Evolutionary conservation across 2,329 filamentous ascomycete species (phyloP).

Genomic region (Venturia oleaginea): DNA sequence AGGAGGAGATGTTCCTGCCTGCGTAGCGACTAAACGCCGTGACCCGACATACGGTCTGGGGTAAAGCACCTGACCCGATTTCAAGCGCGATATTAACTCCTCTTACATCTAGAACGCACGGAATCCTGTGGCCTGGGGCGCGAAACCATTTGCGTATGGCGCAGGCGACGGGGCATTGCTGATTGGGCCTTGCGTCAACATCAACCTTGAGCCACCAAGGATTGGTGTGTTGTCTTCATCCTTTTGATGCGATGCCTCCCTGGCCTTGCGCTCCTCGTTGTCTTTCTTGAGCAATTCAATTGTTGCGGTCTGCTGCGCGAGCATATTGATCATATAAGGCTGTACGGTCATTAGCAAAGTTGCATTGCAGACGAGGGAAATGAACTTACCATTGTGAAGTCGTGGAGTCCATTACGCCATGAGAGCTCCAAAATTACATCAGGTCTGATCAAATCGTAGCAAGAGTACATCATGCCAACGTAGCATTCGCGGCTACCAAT

Average conservation of each 20-base stretch:
- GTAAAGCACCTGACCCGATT: not conserved
- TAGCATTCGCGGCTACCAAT: constrained; percentile 99
- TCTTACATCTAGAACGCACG: constrained; percentile 12
- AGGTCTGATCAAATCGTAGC: constrained; percentile 91
- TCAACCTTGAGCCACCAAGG: constrained; percentile 75
- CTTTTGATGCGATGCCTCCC: constrained; percentile 66
- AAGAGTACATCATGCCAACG: constrained; percentile 98
- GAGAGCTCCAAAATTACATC: constrained; percentile 92
- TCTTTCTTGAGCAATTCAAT: constrained; percentile 82
- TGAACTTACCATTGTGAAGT: constrained; percentile 77
- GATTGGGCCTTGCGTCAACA: constrained; percentile 85
- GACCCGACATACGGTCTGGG: not conserved
- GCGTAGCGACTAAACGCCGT: not conserved
- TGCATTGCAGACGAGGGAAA: not conserved
- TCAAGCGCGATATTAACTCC: not conserved
- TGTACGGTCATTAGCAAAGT: constrained; percentile 18
- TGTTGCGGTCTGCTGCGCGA: constrained; percentile 81
- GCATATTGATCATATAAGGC: constrained; percentile 98
- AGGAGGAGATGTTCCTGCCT: not conserved
- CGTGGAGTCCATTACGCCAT: constrained; percentile 87
- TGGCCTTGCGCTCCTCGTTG: constrained; percentile 82
- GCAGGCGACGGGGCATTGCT: constrained; percentile 43
- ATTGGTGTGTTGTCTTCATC: constrained; percentile 92
- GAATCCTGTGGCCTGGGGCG: constrained; percentile 68
- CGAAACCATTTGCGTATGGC: constrained; percentile 77